These are phyloP conservation scores for Diaporthe sp. DNA, from an alignment of 2,329 filamentous ascomycete species.

Conservation along the genomic window DNA sequence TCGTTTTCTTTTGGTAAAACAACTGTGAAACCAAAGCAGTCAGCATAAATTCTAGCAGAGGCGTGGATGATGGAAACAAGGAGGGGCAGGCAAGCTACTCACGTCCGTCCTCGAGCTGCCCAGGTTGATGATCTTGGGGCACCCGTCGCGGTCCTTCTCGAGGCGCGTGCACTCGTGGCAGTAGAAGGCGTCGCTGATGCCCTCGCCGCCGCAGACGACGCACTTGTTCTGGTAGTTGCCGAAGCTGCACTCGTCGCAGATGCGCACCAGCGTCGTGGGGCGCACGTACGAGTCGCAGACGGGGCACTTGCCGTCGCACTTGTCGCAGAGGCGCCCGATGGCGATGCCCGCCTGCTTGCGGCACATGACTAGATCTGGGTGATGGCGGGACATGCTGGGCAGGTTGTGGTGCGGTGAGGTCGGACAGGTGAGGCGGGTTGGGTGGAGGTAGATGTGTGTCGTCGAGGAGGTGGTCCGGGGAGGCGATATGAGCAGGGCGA, in stretches of 20 bases:
- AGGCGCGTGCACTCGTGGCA: constrained; percentile 98
- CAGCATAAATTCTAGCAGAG: constrained; percentile 20
- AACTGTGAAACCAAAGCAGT: constrained; percentile 51
- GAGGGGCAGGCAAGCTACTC: constrained; percentile 44
- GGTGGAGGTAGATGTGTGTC: not conserved
- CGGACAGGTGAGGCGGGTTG: not conserved
- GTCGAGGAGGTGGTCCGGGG: not conserved
- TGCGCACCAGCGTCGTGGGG: constrained; percentile 94
- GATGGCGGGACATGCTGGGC: constrained; percentile 85
- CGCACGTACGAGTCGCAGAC: constrained; percentile 99
- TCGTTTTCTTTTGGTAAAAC: constrained; percentile 76
- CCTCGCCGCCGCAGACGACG: constrained; percentile 97
- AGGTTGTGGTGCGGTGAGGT: not conserved
- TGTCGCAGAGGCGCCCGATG: constrained; percentile 98
- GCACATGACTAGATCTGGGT: constrained; percentile 99
- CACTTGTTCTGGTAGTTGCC: constrained; percentile 99
- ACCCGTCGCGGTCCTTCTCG: constrained; percentile 97
- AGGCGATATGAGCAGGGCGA: not conserved
- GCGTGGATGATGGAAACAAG: constrained; percentile 51
- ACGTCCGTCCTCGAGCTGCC: constrained; percentile 96
- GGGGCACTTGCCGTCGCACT: constrained; percentile 99
- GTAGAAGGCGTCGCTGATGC: constrained; percentile 98
- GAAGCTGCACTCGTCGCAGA: constrained; percentile 99
- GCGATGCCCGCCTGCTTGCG: constrained; percentile 98
- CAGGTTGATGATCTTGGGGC: constrained; percentile 99